Evolutionary conservation across 768 basidiomycete genomes (phyloP).

Genomic region (Tubosaeta sp.): DNA sequence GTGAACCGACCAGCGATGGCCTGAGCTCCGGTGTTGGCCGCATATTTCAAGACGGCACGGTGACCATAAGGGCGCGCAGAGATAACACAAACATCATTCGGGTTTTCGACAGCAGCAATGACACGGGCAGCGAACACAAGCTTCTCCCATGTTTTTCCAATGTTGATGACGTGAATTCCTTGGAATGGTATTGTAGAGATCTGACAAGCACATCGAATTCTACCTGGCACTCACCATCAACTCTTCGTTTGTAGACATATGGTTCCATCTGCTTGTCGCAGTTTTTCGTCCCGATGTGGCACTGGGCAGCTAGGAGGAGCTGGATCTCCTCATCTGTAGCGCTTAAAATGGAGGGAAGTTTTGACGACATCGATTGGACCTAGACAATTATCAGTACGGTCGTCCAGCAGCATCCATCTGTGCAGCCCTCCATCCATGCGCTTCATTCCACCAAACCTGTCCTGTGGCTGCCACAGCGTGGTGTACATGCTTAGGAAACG

Average conservation of each 20-base stretch:
- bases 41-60: slow-evolving; percentile 98
- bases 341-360: slow-evolving; percentile 89
- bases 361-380: slow-evolving; percentile 62
- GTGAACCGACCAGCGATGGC: slow-evolving; percentile 99
- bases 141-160: slow-evolving; percentile 99
- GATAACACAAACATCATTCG: slow-evolving; percentile 96
- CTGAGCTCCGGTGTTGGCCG: slow-evolving; percentile 96
- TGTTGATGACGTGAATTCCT: slow-evolving; percentile 97
- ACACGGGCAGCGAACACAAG: slow-evolving; percentile 96
- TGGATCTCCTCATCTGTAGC: slow-evolving; percentile 98
- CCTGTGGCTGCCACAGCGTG: slow-evolving; percentile 5
- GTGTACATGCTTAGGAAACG: slow-evolving; percentile 22
- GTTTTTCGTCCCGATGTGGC: slow-evolving; percentile 97
- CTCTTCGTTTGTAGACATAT: slow-evolving; percentile 95
- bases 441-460: slow-evolving; percentile 7
- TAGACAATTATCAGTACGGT: slow-evolving; percentile 28
- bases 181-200: slow-evolving; percentile 5
- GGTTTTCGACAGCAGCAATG: slow-evolving; percentile 97
- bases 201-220: slow-evolving; percentile 7
- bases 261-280: slow-evolving; percentile 99
- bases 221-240: slow-evolving; percentile 68
- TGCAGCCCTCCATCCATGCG: slow-evolving; percentile 34
- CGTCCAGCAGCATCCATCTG: slow-evolving; percentile 26
- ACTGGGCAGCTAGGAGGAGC: slow-evolving; percentile 90
- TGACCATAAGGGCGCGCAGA: slow-evolving; percentile 98